Evolutionary conservation across 2,329 filamentous ascomycete species (phyloP), one percentile per base, ranked within the genome.

Genomic region (Penicillium brevicompactum): DNA sequence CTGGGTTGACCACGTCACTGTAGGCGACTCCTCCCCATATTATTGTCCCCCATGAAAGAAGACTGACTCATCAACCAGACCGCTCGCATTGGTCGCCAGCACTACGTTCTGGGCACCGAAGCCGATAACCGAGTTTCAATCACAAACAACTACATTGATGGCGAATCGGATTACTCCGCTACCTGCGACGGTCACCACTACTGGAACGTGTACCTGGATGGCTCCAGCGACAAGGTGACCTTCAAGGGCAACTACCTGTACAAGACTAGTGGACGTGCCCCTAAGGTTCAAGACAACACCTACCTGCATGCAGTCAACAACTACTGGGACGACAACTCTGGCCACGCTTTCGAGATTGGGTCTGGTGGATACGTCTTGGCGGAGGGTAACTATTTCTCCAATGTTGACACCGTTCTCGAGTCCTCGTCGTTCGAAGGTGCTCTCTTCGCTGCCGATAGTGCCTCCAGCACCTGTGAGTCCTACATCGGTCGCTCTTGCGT

Each of bases 241-340:
- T 47, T 57, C 16, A 49, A 54, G 37, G 52, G 52, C 37, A 57
- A 57, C 46, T 57, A 57, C 38, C 44, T 57, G 7, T 54, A 57
- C 42, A 50, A 54, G 37, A 57, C 55, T 1, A 27, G 42, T 24
- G 55, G 55, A 3, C 55, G 55, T 22, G 48, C 51, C 4, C 55
- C 55, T 11, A 53, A 53, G 32, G 32, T 57, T 16, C 38, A 49
- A n/a, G 46, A 7, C 8, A 46, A 53, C 21, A 57, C 51, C 32
- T 49, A 50, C 46, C 43, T 54, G 2, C 55, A 57, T 14, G 55
- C 55, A 7, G 46, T 50, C 32, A 57, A 54, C 51, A 57, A 53
- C 38, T 53, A 53, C 50, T 53, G 50, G 50, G 37, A 47, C 34
- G 44, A 53, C 3, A 48, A 48, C 50, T 42, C 50, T 18, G 11